These are phyloP conservation scores for Leccinum longicurvipes DNA, from an alignment of 768 basidiomycete genomes.

Conservation along the genomic window DNA sequence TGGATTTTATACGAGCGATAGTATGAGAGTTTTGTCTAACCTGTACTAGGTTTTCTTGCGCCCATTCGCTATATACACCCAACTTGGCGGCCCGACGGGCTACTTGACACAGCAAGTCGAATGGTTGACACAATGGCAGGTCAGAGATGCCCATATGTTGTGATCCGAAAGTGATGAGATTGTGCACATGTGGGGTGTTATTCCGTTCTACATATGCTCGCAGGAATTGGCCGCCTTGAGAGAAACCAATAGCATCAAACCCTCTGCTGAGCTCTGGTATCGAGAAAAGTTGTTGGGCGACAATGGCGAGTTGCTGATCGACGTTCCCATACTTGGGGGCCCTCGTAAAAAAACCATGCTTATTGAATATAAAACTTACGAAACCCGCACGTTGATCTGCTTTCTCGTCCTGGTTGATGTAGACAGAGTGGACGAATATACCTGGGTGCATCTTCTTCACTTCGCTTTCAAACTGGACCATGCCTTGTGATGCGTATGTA, in stretches of 20 bases:
- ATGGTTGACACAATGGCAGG: slow-evolving; percentile 59
- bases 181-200: slow-evolving; percentile 70
- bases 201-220: slow-evolving; percentile 79
- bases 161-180: slow-evolving; percentile 83
- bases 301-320: slow-evolving; percentile 62
- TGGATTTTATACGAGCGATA: background rate
- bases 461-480: slow-evolving; percentile 57
- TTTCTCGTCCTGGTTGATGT: slow-evolving; percentile 58
- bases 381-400: slow-evolving; percentile 68
- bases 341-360: slow-evolving; percentile 1
- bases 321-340: slow-evolving; percentile 69
- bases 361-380: slow-evolving; percentile 43
- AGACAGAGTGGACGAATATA: slow-evolving; percentile 75
- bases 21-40: slow-evolving; percentile 32
- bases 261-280: slow-evolving; percentile 65
- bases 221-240: slow-evolving; percentile 87
- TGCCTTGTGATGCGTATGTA: slow-evolving; percentile 68
- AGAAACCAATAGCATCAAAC: slow-evolving; percentile 87
- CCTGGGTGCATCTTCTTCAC: slow-evolving; percentile 67
- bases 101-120: slow-evolving; percentile 67
- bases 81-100: slow-evolving; percentile 58
- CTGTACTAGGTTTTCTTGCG: slow-evolving; percentile 72
- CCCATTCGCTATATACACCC: slow-evolving; percentile 73
- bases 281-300: slow-evolving; percentile 58
- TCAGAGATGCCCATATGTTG: slow-evolving; percentile 87